phyloP scores from a whole-genome alignment of 2,329 filamentous ascomycete species.

The Neonectria faginata region DNA sequence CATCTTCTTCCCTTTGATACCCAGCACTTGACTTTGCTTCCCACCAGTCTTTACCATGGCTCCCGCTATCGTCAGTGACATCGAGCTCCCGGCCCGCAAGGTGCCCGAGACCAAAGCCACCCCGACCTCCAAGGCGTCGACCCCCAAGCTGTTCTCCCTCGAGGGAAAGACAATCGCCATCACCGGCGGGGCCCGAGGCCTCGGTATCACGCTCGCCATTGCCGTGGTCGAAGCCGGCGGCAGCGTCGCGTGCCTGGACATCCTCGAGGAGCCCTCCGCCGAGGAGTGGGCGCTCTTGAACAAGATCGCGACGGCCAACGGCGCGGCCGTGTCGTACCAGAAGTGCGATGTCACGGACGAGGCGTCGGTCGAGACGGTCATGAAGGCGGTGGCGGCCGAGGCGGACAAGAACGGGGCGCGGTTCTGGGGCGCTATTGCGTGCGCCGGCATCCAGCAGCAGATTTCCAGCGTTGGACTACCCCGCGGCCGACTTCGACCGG shows the following conservation, averaged over 20 bases:
- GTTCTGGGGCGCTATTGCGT: conserved; percentile 57
- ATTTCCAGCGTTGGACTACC: conserved; percentile 60
- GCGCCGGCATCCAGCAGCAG: conserved; percentile 62
- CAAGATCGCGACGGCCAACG: conserved; percentile 53
- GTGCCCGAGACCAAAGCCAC: conserved; percentile 49
- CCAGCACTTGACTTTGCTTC: neutral
- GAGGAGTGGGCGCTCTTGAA: conserved; percentile 57
- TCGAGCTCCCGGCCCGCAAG: conserved; percentile 43
- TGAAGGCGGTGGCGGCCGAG: conserved; percentile 53
- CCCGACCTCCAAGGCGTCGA: conserved; percentile 45
- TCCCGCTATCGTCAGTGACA: conserved; percentile 46
- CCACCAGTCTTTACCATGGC: conserved; percentile 34
- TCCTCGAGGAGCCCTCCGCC: conserved; percentile 52
- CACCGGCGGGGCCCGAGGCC: conserved; percentile 63
- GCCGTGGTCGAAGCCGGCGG: conserved; percentile 63
- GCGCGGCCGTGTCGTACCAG: conserved; percentile 53
- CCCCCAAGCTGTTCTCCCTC: conserved; percentile 58
- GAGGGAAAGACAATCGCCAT: conserved; percentile 58
- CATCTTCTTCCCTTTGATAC: neutral
- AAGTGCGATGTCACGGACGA: conserved; percentile 62
- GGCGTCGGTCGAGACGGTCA: conserved; percentile 48
- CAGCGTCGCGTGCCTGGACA: conserved; percentile 61
- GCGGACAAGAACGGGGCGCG: conserved; percentile 48
- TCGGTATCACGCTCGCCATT: conserved; percentile 62
- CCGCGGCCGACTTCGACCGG: conserved; percentile 71